These are phyloP conservation scores for Rhizopogon roseolus DNA, from an alignment of 768 basidiomycete species.

Conservation along the genomic window DNA sequence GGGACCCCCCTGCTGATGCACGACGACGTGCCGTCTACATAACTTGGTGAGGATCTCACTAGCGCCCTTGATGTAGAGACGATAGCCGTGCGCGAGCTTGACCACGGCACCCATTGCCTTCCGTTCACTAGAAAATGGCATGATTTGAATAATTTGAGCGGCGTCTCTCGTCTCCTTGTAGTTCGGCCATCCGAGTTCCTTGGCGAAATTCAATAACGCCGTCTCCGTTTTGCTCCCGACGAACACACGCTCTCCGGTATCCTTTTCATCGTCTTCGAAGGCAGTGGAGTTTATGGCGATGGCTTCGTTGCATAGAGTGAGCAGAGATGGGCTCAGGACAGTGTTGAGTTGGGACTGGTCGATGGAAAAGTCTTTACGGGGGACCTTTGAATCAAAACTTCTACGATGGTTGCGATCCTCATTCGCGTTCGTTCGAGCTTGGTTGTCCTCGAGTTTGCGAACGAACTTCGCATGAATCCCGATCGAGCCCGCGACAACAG, in stretches of 20 bases:
- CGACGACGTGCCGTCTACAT: conserved; percentile 69
- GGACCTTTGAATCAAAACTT: conserved; percentile 24
- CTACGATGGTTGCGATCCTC: conserved; percentile 34
- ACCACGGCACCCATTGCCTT: conserved; percentile 95
- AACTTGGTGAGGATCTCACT: too few relatives aligned
- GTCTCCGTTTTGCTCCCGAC: conserved; percentile 96
- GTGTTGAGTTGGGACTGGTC: conserved; percentile 70
- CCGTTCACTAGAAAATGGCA: conserved; percentile 83
- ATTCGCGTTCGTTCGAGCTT: conserved; percentile 65
- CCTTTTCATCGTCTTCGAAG: conserved; percentile 75
- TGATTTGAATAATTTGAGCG: too few relatives aligned
- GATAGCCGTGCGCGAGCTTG: conserved; percentile 46
- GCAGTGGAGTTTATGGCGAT: conserved; percentile 94
- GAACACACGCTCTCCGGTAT: conserved; percentile 56
- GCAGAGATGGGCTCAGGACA: conserved; percentile 56
- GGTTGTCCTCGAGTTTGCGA: conserved; percentile 66
- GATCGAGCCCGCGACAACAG: conserved; percentile 91
- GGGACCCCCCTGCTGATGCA: conserved; percentile 27
- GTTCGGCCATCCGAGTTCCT: conserved; percentile 71
- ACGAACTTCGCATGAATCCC: conserved; percentile 96
- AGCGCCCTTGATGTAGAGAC: conserved; percentile 89
- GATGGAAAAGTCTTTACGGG: conserved; percentile 75
- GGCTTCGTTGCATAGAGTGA: conserved; percentile 71
- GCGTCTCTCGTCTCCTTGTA: conserved; percentile 70
- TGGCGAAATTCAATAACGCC: conserved; percentile 81